Base-by-base conservation (phyloP, 306 rosid genomes). In the Begonia fuchsioides region DNA sequence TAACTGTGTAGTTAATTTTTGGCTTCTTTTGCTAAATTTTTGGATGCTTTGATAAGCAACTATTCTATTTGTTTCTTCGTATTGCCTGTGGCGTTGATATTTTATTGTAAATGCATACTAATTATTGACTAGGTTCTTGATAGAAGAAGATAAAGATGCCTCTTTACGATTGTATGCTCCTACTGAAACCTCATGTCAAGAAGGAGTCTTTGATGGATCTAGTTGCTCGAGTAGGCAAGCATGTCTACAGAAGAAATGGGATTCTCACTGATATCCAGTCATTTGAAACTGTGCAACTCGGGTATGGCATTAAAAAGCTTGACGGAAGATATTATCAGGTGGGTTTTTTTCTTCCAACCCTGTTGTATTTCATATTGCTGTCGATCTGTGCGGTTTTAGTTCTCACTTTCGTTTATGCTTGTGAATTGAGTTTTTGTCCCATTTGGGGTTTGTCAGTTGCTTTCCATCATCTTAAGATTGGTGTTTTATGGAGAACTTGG, bases 241-340 rank as follows among this genome's bases (percentile, higher is more conserved):
- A 90, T 46, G 74, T 85, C 15, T 50, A 35, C 66, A 60, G 68
- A 65, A 73, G 87, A 69, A 85, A 90, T 59, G 96, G 98, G 55
- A 77, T 90, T 58, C 65, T 85, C 44, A 61, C 86, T 17, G 77
- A 69, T 50, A 1, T 85, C 1, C 73, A 69, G 68, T 71, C 79
- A 9, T 68, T 68, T 16, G 98, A 94, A 57, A 15, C 11, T 0
- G 73, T 90, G 61, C 92, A 84, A 3, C 68, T 90, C 70, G 95
- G 95, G 41, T 90, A 90, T 59, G 98, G 95, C 15, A 59, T 90
- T 13, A 85, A 69, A 66, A 90, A 90, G 73, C 87, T 79, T 18
- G 98, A 90, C 57, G 98, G 98, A 18, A 70, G 94, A 51, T 76
- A 57, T 58, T 90, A 32, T 63, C 80, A 90, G 98, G 95, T 88